phyloP scores from a whole-genome alignment of 2,329 filamentous ascomycete genomes.

The Penicillium sp. region DNA sequence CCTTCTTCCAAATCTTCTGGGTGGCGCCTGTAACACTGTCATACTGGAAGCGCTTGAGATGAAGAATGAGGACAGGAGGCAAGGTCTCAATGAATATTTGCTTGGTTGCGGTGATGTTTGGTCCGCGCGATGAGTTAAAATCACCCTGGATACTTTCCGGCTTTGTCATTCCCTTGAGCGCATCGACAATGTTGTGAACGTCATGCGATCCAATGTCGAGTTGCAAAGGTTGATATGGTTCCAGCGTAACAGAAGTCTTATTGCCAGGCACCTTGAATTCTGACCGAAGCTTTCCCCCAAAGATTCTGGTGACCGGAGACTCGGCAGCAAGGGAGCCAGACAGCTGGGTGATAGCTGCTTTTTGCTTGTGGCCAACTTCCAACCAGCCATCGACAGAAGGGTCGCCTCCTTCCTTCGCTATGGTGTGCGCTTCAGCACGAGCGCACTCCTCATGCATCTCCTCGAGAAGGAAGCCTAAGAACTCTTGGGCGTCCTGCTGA shows the following conservation, averaged over 20 bases:
- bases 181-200: constrained; percentile 88
- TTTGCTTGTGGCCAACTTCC: constrained; percentile 91
- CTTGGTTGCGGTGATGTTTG: constrained; percentile 77
- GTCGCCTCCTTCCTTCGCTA: constrained; percentile 37
- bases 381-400: constrained; percentile 71
- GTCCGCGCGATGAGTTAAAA: constrained; percentile 75
- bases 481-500: constrained; percentile 97
- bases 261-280: constrained; percentile 83
- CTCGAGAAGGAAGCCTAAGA: constrained; percentile 87
- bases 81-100: constrained; percentile 91
- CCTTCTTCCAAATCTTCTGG: constrained; percentile 97
- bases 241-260: constrained; percentile 86
- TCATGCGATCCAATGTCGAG: constrained; percentile 87
- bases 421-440: constrained; percentile 64
- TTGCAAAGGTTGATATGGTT: constrained; percentile 92
- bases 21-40: constrained; percentile 77
- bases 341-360: constrained; percentile 77
- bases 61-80: constrained; percentile 86
- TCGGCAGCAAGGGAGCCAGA: constrained; percentile 70
- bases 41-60: constrained; percentile 96
- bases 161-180: constrained; percentile 77
- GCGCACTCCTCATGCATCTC: constrained; percentile 91
- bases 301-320: constrained; percentile 90
- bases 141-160: constrained; percentile 82
- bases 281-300: constrained; percentile 85